Percentiles rank a stretch among this genome's conserved stretches.
These are phyloP conservation scores for Amanita fuliginea DNA, from an alignment of 768 basidiomycete species.

Conservation along the genomic window DNA sequence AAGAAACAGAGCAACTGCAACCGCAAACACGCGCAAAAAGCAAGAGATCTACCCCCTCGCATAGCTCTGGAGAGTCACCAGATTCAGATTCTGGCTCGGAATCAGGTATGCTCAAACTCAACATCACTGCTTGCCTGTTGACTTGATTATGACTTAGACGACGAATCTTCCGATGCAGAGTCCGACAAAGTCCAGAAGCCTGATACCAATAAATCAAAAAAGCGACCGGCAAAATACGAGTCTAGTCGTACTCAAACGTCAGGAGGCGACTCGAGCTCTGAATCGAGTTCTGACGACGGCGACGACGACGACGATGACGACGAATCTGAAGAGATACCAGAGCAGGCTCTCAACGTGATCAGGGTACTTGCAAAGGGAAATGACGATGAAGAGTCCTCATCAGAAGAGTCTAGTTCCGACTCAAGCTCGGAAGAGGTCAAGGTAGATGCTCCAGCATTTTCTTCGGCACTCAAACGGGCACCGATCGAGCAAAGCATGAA, in stretches of 20 bases:
- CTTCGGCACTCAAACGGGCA: not conserved
- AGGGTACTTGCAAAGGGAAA: not conserved
- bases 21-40: not conserved
- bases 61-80: conserved; percentile 5
- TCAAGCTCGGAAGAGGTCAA: not conserved
- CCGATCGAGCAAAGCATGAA: conserved; percentile 3
- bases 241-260: conserved; percentile 31
- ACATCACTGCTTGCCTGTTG: not conserved
- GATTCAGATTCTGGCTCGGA: conserved; percentile 9
- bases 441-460: not conserved
- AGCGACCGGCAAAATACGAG: conserved; percentile 17
- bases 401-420: not conserved
- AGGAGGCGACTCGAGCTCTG: conserved; percentile 17
- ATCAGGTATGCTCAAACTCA: conserved; percentile 12
- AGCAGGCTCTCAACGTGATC: no score
- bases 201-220: conserved; percentile 2
- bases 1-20: conserved; percentile 15
- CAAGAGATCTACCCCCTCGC: not conserved
- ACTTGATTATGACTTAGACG: conserved; percentile 13
- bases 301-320: conserved; percentile 8
- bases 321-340: no score
- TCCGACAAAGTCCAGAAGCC: conserved; percentile 10
- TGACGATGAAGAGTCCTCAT: not conserved
- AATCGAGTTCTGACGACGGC: conserved; percentile 11
- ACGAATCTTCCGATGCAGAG: conserved; percentile 24